Base-by-base conservation (phyloP, 768 basidiomycete genomes). In the Mycena epipterygia region DNA sequence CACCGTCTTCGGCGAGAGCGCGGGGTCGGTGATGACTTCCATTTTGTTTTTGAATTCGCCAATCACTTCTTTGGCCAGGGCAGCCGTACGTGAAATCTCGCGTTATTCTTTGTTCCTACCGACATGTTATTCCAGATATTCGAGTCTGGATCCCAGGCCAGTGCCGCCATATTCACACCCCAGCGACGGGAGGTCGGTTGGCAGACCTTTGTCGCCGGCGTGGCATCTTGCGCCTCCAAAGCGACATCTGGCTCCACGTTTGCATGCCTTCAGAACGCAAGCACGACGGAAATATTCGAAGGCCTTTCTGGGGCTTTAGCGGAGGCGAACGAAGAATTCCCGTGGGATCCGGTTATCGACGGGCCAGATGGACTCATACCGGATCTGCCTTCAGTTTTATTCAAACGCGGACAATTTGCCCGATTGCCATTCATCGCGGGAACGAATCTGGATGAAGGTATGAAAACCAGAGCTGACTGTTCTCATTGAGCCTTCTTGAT, bases 1-100 rank as follows among this genome's bases (percentile, higher is more conserved):
- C 3, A 87, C 85, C 0, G 76, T 84, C 7, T 83, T 84, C 58
- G 88, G 88, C 5, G 81, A 88, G 72, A 84, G 82, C n/a, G 87
- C 88, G 0, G 88, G 88, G 0, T 81, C 87, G 1, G 83, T 85
- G 23, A 81, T 80, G 75, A 83, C 82, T 25, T 74, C 81, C 2
- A 71, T 82, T 61, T 80, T 84, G 5, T 79, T 79, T 64, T 71
- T 86, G 33, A 79, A 81, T 65, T 76, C 81, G 2, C 68, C 73
- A 2, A 46, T 85, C 29, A 49, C 55, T 8, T 55, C 68, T 21
- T 71, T 80, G 29, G 81, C 78, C 3, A 67, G 81, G 64, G 80
- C 76, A 17, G 83, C 76, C 0, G 83, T 82, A 73, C 53, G 81
- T 55, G 21, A 44, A 16, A 4, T 19, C n/a, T 9, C 49, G n/a